Conservation (phyloP, 2,329 filamentous ascomycete species). For the Pochonia chlamydosporia region DNA sequence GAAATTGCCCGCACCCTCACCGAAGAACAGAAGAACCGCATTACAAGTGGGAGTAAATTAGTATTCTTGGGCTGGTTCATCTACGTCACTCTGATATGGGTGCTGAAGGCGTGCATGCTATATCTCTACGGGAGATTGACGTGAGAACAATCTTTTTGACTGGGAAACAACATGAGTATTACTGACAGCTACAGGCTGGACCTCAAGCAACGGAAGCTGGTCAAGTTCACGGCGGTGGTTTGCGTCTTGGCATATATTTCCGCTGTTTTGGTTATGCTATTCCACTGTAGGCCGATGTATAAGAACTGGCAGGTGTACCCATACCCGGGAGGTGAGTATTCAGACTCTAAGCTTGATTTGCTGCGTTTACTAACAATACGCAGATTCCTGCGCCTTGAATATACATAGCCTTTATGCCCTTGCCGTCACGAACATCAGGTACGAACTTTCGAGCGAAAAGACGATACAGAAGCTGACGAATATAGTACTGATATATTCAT, state of each 20-base stretch:
- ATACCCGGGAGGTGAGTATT: conserved; percentile 31
- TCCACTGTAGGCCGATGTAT: conserved; percentile 30
- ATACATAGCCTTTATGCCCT: not conserved
- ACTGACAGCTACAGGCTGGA: conserved; percentile 21
- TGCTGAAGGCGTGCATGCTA: conserved; percentile 36
- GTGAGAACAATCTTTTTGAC: conserved; percentile 24
- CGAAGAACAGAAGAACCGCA: conserved; percentile 19
- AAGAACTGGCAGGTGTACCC: conserved; percentile 35
- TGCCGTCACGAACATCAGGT: not conserved
- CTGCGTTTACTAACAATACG: conserved; percentile 5
- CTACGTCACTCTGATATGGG: conserved; percentile 36
- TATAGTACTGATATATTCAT: conserved; percentile 35
- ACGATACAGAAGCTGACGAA: conserved; percentile 30
- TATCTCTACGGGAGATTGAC: conserved; percentile 37
- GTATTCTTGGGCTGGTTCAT: conserved; percentile 32
- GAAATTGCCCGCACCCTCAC: conserved; percentile 24
- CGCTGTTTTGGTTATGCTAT: conserved; percentile 27
- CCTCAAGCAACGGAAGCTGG: conserved; percentile 29
- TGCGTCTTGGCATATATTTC: conserved; percentile 25
- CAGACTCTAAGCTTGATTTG: conserved; percentile 27
- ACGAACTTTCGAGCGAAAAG: not conserved
- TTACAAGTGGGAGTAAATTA: conserved; percentile 28
- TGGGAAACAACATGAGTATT: too few relatives aligned
- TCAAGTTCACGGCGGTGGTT: conserved; percentile 26
- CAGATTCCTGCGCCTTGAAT: not conserved